Evolutionary conservation across 2,329 filamentous ascomycete genomes (phyloP).

Genomic region (Alternaria angustiovoidea): DNA sequence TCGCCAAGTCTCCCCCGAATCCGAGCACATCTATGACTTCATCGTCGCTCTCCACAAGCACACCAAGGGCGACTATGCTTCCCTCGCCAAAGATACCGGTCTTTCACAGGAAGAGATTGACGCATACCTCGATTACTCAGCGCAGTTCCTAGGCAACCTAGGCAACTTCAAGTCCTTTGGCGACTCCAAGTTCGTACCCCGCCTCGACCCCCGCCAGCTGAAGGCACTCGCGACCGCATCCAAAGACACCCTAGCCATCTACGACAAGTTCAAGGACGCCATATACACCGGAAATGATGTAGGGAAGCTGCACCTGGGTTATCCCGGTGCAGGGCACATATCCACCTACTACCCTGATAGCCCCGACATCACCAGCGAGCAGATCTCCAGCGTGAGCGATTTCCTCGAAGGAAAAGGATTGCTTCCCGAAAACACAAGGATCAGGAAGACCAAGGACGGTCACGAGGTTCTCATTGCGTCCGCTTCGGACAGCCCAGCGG

Average conservation of each 20-base stretch:
- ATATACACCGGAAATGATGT: slow-evolving; percentile 56
- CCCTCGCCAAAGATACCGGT: slow-evolving; percentile 53
- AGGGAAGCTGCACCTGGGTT: slow-evolving; percentile 58
- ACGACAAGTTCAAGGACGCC: slow-evolving; percentile 54
- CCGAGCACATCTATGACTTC: slow-evolving; percentile 63
- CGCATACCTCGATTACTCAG: slow-evolving; percentile 50
- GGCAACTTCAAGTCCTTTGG: slow-evolving; percentile 64
- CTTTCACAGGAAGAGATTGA: slow-evolving; percentile 50
- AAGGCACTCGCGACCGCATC: slow-evolving; percentile 56
- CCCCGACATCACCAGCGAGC: slow-evolving; percentile 57
- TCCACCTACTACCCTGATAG: slow-evolving; percentile 61
- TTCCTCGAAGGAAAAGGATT: slow-evolving; percentile 57
- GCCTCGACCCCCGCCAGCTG: slow-evolving; percentile 53
- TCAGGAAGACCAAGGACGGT: slow-evolving; percentile 55
- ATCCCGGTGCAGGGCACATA: slow-evolving; percentile 58
- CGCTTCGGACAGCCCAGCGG: slow-evolving; percentile 51
- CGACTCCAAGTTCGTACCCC: slow-evolving; percentile 62
- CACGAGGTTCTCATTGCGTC: slow-evolving; percentile 61
- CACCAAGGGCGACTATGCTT: slow-evolving; percentile 59
- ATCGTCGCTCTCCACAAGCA: slow-evolving; percentile 60
- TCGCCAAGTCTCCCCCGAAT: slow-evolving; percentile 62
- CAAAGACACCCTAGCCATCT: slow-evolving; percentile 51
- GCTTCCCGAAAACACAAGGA: slow-evolving; percentile 60
- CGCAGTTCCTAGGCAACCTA: slow-evolving; percentile 62
- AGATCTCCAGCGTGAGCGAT: slow-evolving; percentile 57